Evolutionary conservation across 2,329 filamentous ascomycete genomes (phyloP).

Genomic region (Alternaria angustiovoidea): DNA sequence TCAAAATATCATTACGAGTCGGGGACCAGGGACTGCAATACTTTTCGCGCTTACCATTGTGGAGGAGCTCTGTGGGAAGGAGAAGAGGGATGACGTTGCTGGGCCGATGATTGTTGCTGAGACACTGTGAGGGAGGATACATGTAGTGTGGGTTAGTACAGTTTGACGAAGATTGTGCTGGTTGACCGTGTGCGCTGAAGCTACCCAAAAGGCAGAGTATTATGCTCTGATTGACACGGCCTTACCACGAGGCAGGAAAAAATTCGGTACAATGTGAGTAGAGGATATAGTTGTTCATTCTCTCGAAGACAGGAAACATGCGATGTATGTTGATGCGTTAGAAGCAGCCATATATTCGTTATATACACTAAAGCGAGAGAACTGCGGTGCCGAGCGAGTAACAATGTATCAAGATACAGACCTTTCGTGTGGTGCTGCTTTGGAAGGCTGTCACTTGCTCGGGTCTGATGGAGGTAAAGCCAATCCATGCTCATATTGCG

Average conservation of each 20-base stretch:
- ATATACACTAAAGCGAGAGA: no score
- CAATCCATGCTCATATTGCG: neutral
- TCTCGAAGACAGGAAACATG: neutral
- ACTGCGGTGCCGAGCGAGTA: no score
- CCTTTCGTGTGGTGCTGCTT: no score
- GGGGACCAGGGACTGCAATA: constrained; percentile 52
- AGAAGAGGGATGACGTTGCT: constrained; percentile 60
- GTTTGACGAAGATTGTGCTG: neutral
- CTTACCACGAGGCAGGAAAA: no score
- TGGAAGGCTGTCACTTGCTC: neutral
- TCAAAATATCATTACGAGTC: constrained; percentile 45
- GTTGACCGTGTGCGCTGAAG: neutral
- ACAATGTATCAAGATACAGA: no score
- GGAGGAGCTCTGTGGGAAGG: constrained; percentile 49
- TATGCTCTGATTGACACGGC: no score
- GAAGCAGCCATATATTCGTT: no score
- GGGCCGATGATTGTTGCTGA: constrained; percentile 56
- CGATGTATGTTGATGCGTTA: neutral
- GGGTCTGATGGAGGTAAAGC: neutral
- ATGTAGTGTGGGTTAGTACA: neutral
- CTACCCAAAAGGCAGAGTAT: neutral
- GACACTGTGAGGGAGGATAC: constrained; percentile 24
- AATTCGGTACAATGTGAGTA: no score
- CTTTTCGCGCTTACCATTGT: constrained; percentile 51
- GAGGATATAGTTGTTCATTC: no score